Evolutionary conservation across 805 yeast species (phyloP).

Genomic region (Babjeviella inositovora): DNA sequence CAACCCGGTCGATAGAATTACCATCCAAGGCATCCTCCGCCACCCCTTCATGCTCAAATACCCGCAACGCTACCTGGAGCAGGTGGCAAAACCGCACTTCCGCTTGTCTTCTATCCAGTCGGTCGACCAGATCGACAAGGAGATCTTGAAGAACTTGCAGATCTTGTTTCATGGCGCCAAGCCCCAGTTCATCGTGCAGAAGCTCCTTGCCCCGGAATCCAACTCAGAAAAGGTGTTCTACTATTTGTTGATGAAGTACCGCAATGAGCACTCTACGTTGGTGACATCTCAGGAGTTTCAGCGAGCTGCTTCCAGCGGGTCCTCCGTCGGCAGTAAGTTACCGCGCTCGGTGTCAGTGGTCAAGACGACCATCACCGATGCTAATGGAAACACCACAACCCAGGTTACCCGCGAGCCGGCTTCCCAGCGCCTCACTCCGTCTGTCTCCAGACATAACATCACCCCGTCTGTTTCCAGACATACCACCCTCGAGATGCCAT

Average conservation of each 20-base stretch:
- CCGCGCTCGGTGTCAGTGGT: background rate
- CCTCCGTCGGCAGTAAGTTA: no score
- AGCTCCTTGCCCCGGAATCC: slow-evolving; percentile 36
- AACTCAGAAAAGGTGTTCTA: slow-evolving; percentile 74
- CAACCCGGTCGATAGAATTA: slow-evolving; percentile 67
- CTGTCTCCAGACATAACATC: background rate
- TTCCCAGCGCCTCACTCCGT: background rate
- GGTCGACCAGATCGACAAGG: slow-evolving; percentile 44
- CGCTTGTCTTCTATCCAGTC: slow-evolving; percentile 9
- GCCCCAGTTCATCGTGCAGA: slow-evolving; percentile 29
- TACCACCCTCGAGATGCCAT: background rate
- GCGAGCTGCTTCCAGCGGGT: no score
- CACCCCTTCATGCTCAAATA: slow-evolving; percentile 80
- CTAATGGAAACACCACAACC: background rate
- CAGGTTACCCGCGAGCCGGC: background rate
- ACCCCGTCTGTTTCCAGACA: background rate
- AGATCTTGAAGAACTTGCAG: slow-evolving; percentile 59
- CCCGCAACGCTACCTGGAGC: slow-evolving; percentile 13
- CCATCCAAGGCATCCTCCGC: slow-evolving; percentile 54
- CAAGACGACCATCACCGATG: slow-evolving; percentile 1
- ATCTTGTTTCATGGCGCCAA: slow-evolving; percentile 73
- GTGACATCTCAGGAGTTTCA: no score
- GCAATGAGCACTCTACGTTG: slow-evolving; percentile 38
- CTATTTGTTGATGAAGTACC: slow-evolving; percentile 55
- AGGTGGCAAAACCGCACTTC: slow-evolving; percentile 5